Evolutionary conservation across 345 rosid genomes (phyloP), one percentile per base, ranked within the genome.

Genomic region (Turnera subulata): DNA sequence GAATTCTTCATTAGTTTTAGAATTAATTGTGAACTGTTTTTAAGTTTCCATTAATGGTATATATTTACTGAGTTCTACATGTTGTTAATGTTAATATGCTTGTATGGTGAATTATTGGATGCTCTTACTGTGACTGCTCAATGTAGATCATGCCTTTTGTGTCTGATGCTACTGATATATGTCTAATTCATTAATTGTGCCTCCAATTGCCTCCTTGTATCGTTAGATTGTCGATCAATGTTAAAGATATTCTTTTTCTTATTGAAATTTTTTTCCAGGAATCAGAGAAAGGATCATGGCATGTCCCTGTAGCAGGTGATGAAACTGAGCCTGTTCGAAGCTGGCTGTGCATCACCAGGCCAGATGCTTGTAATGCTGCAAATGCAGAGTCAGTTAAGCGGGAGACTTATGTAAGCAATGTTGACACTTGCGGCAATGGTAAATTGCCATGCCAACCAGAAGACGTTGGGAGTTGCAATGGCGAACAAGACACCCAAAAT

Each of bases 241-340:
- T 42, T 42, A 13, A 42, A 29, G 35, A 29, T 29, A 4, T 42
- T 37, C 13, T 13, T 42, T 16, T 42, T 42, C n/a, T 11, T 11
- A 6, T 10, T 13, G 45, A 11, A 42, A 42, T 42, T 1, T 11
- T 42, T 2, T 59, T 71, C 63, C 78, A 91, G 96, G 96, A 91
- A 77, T 88, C 92, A 15, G 94, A 73, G 56, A 88, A 80, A 52
- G 90, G 98, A 53, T 85, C 86, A 39, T 91, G 98, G 98, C 95
- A 91, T 69, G 80, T 84, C 10, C 98, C 96, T 5, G 64, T 85
- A 14, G 43, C 58, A 4, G 62, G 61, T 37, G 45, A 42, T 42
- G 4, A 15, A 13, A 42, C 2, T 2, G 16, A 42, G 16, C 12
- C 45, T 42, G 69, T 38, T 9, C 74, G 59, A 73, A 71, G 53